Conservation (phyloP, 2,329 filamentous ascomycete species). For the Coniella vitis region DNA sequence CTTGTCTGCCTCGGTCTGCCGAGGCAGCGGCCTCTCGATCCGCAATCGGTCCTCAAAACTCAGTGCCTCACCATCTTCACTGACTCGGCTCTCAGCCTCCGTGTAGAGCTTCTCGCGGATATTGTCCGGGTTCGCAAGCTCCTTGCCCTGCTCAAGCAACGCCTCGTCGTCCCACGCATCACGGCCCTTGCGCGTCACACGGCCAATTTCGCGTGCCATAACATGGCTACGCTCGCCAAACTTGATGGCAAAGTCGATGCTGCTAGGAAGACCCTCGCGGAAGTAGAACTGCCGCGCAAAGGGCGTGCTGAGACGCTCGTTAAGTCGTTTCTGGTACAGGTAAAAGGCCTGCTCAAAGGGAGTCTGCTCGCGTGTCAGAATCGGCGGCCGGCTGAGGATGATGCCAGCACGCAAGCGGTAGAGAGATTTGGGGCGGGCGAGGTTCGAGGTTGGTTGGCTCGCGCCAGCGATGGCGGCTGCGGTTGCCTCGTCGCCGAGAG, state of each 20-base stretch:
- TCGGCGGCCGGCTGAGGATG: conserved; percentile 79
- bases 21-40: conserved; percentile 62
- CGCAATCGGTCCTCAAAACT: conserved; percentile 53
- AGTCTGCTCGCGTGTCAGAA: conserved; percentile 76
- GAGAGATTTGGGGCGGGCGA: conserved; percentile 16
- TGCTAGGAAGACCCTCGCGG: conserved; percentile 78
- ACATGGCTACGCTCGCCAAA: conserved; percentile 65
- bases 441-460: conserved; percentile 16
- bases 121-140: conserved; percentile 55
- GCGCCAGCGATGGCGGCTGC: too few relatives aligned
- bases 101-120: conserved; percentile 63
- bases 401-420: conserved; percentile 59
- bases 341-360: conserved; percentile 89
- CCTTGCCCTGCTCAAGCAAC: conserved; percentile 67
- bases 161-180: conserved; percentile 90
- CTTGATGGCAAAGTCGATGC: conserved; percentile 87
- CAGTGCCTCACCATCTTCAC: conserved; percentile 54
- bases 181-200: conserved; percentile 60
- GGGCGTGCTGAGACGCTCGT: conserved; percentile 69
- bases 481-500: conserved; percentile 17
- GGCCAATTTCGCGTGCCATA: conserved; percentile 76
- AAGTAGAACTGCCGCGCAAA: conserved; percentile 93
- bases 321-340: conserved; percentile 95
- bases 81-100: conserved; percentile 63
- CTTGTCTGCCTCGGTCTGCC: conserved; percentile 72